Base-by-base conservation (phyloP, 2,329 filamentous ascomycete genomes). In the Fusarium goolgardi region DNA sequence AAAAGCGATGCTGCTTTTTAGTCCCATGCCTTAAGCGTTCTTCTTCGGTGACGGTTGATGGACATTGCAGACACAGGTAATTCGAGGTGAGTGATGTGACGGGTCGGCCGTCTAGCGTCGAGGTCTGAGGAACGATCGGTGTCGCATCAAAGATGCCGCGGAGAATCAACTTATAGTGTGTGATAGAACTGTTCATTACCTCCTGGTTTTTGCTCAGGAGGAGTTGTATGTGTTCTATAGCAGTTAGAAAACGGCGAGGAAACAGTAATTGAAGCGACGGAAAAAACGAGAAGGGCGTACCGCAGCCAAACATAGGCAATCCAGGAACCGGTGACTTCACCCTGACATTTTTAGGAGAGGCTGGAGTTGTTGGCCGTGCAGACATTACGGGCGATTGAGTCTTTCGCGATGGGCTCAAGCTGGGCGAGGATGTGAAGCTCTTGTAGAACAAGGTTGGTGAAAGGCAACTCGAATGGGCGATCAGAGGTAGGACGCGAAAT, bases 61-160 rank as follows among this genome's bases (percentile, higher is more conserved):
- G 88, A 73, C 92, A 95, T 78, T 93, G 90, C 49, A 93, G 78
- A 72, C 90, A 93, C 27, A 93, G 84, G 75, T 90, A 92, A 72
- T 90, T 91, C 46, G 89, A 85, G 16, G 88, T 90, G 59, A 91
- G 78, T 8, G 86, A 87, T 12, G 88, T 90, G 65, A 88, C 78
- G 47, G 86, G 80, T 45, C 82, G 81, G 56, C 86, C 85, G 59
- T 90, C 86, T 31, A 81, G 72, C 49, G 81, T 90, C 60, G 85
- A 88, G 8, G 88, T 92, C 77, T 91, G 90, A 27, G 86, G 84
- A 47, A 90, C 85, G 74, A 89, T 83, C 53, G 86, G 88, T 49
- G 83, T 87, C 65, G 86, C 83, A 76, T 93, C 90, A 78, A 90
- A 90, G 67, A 94, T 89, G 59, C 87, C 86, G 63, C 89, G 85